Evolutionary conservation across 192 early-diverging fungal species (phyloP), one percentile per base, ranked within the genome.

Genomic region (Entrophospora sp.): DNA sequence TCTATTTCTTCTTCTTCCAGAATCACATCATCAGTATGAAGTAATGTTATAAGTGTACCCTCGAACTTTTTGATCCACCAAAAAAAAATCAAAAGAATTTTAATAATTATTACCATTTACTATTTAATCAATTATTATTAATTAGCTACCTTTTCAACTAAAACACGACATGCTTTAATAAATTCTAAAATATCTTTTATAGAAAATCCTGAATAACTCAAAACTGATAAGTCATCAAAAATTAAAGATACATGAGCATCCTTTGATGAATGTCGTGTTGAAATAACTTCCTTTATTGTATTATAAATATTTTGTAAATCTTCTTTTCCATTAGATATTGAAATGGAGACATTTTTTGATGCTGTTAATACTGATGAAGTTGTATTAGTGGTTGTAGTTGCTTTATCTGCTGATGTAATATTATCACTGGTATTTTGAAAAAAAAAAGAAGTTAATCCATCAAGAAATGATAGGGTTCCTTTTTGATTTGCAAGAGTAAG

Each of bases 191-290:
- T 67, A 38, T 78, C 71, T 7, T 45, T 34, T 27, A 72, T 52
- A 4, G 56, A 62, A 69, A 73, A 79, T 36, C 83, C 83, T 20
- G 67, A 73, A 61, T 74, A 77, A 13, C 82, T 20, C 10, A 84
- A 57, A 9, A 76, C 74, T 35, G 73, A 79, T 2, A 77, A 72
- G 71, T 84, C 83, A 51, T 84, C 83, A 46, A 84, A 32, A 37
- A 84, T 77, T 45, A 77, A 59, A 18, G 58, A 68, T 5, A 84
- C 57, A 10, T 76, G 72, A 44, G 76, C 70, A 25, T 61, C 42
- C 14, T 34, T 44, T 1, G 42, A 20, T 2, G 46, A 32, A 25
- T 60, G 67, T 5, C 37, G 44, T 40, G 40, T 65, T 35, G 58
- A 53, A n/a, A 69, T 48, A 0, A 74, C 53, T 20, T 55, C 32